Evolutionary conservation across 306 rosid genomes (phyloP), one percentile per base, ranked within the genome.

Genomic region (Quercus glauca): DNA sequence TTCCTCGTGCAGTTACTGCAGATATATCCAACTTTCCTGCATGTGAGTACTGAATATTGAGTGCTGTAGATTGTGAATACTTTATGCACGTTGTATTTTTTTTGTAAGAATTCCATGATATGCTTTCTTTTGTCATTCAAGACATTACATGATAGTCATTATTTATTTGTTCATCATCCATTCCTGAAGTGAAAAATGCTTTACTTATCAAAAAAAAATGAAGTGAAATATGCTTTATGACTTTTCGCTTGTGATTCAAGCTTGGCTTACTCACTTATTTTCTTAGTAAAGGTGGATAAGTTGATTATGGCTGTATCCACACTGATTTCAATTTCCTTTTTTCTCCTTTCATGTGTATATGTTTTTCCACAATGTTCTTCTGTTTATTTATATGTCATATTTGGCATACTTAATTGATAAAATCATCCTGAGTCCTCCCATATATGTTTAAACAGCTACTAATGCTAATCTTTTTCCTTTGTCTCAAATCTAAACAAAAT

Each of bases 1-100:
- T 95, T 80, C 90, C 98, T 67, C 91, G 97, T 80, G 96, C 99
- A 21, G 99, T 95, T 77, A 87, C 99, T 79, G 96, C 98, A 1
- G 99, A 95, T 76, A 91, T 90, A 45, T 91, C 99, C 52, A 89
- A 79, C 74, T 93, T 91, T 56, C 99, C 99, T 56, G 97, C 99
- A 67, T 95, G 98, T 95, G 81, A 73, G 98, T 90, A 69, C 67
- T 74, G 23, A 17, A 53, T 60, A 5, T 29, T 41, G 29, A 71
- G 17, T 63, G 69, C 26, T 63, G 79, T 75, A 53, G 78, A 61
- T 69, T 78, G 3, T 60, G 31, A 29, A 29, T 65, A 19, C 23
- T 3, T 64, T 19, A 17, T 31, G 25, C 49, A 31, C 25, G 7
- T 1, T 65, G 51, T 4, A 3, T 65, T 33, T 23, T 11, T 11